Base-by-base conservation (phyloP, 345 rosid species). In the Turnera subulata region DNA sequence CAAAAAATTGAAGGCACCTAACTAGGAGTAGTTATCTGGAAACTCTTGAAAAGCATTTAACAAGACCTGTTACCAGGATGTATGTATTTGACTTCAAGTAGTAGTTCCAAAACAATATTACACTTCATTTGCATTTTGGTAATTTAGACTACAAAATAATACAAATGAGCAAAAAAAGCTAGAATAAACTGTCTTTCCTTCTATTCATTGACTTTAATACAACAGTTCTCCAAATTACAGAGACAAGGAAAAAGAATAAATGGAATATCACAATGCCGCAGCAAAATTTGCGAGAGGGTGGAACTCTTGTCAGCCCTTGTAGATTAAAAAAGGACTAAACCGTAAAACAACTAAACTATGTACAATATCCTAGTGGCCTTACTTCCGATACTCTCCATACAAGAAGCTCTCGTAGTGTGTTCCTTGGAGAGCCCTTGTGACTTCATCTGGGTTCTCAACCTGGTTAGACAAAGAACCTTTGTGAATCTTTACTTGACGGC, bases 401-500 rank as follows among this genome's bases (percentile, higher is more conserved):
- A 93, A 67, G 60, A 77, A 82, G 61, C 74, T 79, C 47, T 84
- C 83, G 15, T 75, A 93, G 60, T 53, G 65, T 0, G 97, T 80
- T 46, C 96, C 95, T 7, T 81, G 80, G 44, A 93, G 67, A 32
- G 87, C 72, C 47, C 66, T 77, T 58, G 68, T 69, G 63, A 93
- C 86, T 44, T 93, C 87, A 4, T 71, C 82, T 96, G 96, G 90
- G 58, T 90, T 93, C 69, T 78, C 79, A 39, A 90, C 69, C 55
- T 85, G 86, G 37, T 70, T 69, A 6, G 89, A 80, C 62, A 85
- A 73, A 0, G 85, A 58, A 35, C 97, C 97, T 50, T 82, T 84
- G 74, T 93, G 99, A 75, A 93, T 93, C 73, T 85, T 93, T 61
- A 93, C 96, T 72, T 93, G 99, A 13, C 97, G 79, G 56, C 99